Conservation (phyloP, 805 yeast species). For the Zygoascus bituminiphila region DNA sequence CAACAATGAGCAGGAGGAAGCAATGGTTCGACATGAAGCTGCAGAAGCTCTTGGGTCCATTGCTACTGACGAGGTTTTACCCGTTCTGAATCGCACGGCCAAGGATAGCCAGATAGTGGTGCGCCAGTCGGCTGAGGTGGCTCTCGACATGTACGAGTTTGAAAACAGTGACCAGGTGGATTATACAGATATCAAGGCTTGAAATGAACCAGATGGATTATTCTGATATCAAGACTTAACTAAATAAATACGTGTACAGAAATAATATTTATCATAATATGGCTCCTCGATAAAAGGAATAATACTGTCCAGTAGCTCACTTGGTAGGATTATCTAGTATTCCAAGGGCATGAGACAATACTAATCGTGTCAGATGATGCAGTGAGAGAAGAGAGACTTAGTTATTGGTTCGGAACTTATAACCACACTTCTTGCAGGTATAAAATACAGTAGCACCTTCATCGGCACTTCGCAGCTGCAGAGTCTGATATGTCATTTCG, state of each 20-base stretch:
- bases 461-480: conserved; percentile 95
- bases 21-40: conserved; percentile 99
- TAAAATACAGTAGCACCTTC: conserved; percentile 98
- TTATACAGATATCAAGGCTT: conserved; percentile 41
- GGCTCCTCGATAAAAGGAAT: no score
- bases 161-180: conserved; percentile 80
- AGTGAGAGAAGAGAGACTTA: conserved; percentile 25
- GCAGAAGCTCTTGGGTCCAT: conserved; percentile 98
- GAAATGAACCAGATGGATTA: not conserved
- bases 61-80: conserved; percentile 92
- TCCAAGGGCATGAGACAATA: no score
- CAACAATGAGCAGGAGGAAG: conserved; percentile 72
- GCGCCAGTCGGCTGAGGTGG: conserved; percentile 93
- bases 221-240: not conserved
- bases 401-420: conserved; percentile 90
- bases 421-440: conserved; percentile 89
- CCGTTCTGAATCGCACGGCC: conserved; percentile 71
- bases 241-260: not conserved
- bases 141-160: conserved; percentile 95
- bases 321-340: no score
- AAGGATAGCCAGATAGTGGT: conserved; percentile 83
- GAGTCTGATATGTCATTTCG: conserved; percentile 95
- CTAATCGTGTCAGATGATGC: not conserved
- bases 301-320: no score
- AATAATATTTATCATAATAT: not conserved